Conservation (phyloP, 108 stramenopile genomes). For the Halocafeteria seosinensis region DNA sequence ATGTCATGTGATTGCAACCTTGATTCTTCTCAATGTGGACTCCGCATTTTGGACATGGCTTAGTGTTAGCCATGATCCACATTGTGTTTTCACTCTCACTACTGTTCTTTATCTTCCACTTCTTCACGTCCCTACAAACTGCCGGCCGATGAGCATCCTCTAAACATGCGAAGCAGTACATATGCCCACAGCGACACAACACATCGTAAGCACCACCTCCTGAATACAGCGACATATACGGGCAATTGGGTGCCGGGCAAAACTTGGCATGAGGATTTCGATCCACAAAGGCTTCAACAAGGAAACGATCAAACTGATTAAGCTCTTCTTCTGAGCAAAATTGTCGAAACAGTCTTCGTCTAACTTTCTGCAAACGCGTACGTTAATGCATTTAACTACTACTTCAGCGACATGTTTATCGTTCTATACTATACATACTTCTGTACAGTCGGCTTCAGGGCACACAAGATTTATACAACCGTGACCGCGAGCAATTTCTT, state of each 20-base stretch:
- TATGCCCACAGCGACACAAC: conserved; percentile 44
- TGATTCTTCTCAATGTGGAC: conserved; percentile 97
- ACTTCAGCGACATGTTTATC: too few relatives aligned
- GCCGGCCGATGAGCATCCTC: conserved; percentile 82
- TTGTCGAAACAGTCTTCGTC: neutral
- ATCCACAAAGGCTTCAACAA: neutral
- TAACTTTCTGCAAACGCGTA: too few relatives aligned
- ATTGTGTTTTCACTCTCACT: conserved; percentile 93
- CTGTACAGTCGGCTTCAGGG: neutral
- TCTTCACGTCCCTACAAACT: conserved; percentile 49
- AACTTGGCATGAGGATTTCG: conserved; percentile 25
- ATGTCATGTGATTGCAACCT: conserved; percentile 97
- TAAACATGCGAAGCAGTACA: conserved; percentile 72
- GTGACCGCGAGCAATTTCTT: neutral
- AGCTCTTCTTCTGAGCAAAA: neutral
- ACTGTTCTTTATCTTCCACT: conserved; percentile 78
- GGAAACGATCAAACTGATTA: neutral
- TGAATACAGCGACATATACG: conserved; percentile 2
- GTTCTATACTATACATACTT: too few relatives aligned
- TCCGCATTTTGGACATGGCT: conserved; percentile 84
- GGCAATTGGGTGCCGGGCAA: conserved; percentile 89
- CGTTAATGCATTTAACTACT: too few relatives aligned
- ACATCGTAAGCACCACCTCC: conserved; percentile 17
- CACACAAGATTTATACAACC: neutral
- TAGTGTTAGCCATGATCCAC: conserved; percentile 95